These are phyloP conservation scores for Lindgomyces ingoldianus DNA, from an alignment of 495 filamentous ascomycete genomes.

Conservation along the genomic window DNA sequence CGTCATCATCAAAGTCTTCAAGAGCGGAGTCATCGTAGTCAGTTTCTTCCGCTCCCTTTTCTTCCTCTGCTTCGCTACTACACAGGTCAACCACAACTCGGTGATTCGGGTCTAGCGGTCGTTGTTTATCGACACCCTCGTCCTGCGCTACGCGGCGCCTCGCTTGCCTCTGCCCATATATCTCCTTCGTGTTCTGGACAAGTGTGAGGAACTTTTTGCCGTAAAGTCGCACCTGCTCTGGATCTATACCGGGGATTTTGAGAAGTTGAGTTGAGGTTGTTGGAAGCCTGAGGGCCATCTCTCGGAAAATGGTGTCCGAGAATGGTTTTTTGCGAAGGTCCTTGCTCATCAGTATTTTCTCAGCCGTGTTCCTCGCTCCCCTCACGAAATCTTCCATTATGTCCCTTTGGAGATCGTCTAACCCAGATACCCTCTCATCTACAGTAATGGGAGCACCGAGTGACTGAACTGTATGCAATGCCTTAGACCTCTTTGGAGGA, in stretches of 20 bases:
- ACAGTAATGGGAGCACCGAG: slow-evolving; percentile 72
- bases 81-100: slow-evolving; percentile 69
- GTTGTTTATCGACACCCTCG: slow-evolving; percentile 28
- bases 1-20: slow-evolving; percentile 24
- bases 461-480: slow-evolving; percentile 40
- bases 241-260: slow-evolving; percentile 67
- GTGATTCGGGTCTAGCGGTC: slow-evolving; percentile 52
- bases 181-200: slow-evolving; percentile 55
- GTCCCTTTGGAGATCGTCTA: slow-evolving; percentile 61
- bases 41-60: slow-evolving; percentile 6
- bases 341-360: slow-evolving; percentile 65
- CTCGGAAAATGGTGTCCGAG: slow-evolving; percentile 72
- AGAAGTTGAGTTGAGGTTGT: slow-evolving; percentile 61
- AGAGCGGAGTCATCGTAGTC: not conserved
- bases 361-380: slow-evolving; percentile 64
- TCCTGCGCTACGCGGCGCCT: slow-evolving; percentile 33
- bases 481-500: slow-evolving; percentile 45
- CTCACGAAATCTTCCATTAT: slow-evolving; percentile 67
- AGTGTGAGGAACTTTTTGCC: slow-evolving; percentile 68
- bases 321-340: slow-evolving; percentile 68
- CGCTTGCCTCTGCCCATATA: too few relatives aligned
- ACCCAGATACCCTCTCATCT: slow-evolving; percentile 62
- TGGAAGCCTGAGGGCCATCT: slow-evolving; percentile 81
- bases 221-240: slow-evolving; percentile 68
- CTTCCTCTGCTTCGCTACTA: slow-evolving; percentile 46